phyloP scores from a whole-genome alignment of 306 rosid genomes.

The Elaeagnus macrophylla region DNA sequence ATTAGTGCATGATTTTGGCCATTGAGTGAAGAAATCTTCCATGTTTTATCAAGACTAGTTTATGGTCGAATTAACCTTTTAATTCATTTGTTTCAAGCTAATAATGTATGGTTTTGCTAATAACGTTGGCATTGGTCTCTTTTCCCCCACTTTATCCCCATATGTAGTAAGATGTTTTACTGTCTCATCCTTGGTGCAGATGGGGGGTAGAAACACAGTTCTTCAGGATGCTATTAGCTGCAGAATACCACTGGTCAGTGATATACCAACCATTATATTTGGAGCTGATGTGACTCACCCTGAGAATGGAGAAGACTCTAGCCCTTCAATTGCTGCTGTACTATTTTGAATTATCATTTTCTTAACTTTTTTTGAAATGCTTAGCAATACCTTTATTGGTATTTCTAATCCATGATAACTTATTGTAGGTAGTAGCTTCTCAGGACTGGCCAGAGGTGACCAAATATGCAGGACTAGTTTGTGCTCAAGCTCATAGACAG shows the following conservation, averaged over 20 bases:
- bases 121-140: too few relatives aligned
- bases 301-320: too few relatives aligned
- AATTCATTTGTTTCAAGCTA: too few relatives aligned
- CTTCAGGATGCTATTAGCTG: slow-evolving; percentile 65
- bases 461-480: slow-evolving; percentile 68
- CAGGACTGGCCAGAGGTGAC: slow-evolving; percentile 90
- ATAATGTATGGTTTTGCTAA: too few relatives aligned
- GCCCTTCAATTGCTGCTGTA: slow-evolving; percentile 60
- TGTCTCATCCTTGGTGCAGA: slow-evolving; percentile 4
- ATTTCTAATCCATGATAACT: too few relatives aligned
- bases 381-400: too few relatives aligned
- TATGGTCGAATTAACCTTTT: background rate
- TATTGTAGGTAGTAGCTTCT: slow-evolving; percentile 66
- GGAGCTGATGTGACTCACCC: slow-evolving; percentile 87
- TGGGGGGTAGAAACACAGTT: slow-evolving; percentile 80
- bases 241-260: slow-evolving; percentile 70
- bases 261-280: slow-evolving; percentile 38
- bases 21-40: too few relatives aligned
- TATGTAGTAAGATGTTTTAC: too few relatives aligned
- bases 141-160: too few relatives aligned
- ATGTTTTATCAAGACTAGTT: background rate
- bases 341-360: slow-evolving; percentile 14
- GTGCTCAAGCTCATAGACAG: slow-evolving; percentile 71
- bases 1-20: too few relatives aligned
- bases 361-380: background rate